Base-by-base conservation (phyloP, 2,329 filamentous ascomycete species). In the Parasarocladium wereldwijsianum region DNA sequence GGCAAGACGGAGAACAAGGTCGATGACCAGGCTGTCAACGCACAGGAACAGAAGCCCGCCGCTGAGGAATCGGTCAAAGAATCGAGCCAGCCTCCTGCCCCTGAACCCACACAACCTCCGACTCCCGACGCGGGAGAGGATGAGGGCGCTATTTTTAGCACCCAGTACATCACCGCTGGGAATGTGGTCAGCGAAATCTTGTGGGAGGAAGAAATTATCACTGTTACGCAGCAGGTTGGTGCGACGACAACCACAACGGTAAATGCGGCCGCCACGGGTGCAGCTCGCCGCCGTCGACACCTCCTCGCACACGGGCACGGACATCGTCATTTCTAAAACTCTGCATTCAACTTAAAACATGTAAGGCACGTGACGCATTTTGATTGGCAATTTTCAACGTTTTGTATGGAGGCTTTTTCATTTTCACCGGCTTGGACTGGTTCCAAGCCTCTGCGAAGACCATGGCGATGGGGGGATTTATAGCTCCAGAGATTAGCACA, bases 201-300 rank as follows among this genome's bases (percentile, higher is more conserved):
- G 9, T 70, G 66, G 61, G 62, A 66, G 31, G 58, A 73, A 49
- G 58, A 66, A 26, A 43, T 61, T 4, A 58, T 71, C 17, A 70
- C 62, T 30, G 62, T 70, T 11, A 70, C 64, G 1, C 49, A 60
- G 32, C 45, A 57, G 16, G 43, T 53, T 10, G 52, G 55, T 15
- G 46, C 50, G 14, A 57, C 57, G 3, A 46, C 54, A 5, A 61
- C 61, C 1, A 49, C 57, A n/a, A 54, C 54, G 3, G 44, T 47
- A 8, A 46, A 50, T 16, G 45, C 51, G 14, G 34, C 35, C 15
- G 34, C 33, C 7, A 31, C 40, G 9, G 38, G 43, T 8, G 30
- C 31, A 21, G 36, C 22, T 17, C 43, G 45, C 30, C 47, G 50
- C 18, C 48, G 45, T 7, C 43, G 36, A 20, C 54, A 59, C 35